Conservation (phyloP, 352 stramenopile genomes). For the Pythium dissotocum region DNA sequence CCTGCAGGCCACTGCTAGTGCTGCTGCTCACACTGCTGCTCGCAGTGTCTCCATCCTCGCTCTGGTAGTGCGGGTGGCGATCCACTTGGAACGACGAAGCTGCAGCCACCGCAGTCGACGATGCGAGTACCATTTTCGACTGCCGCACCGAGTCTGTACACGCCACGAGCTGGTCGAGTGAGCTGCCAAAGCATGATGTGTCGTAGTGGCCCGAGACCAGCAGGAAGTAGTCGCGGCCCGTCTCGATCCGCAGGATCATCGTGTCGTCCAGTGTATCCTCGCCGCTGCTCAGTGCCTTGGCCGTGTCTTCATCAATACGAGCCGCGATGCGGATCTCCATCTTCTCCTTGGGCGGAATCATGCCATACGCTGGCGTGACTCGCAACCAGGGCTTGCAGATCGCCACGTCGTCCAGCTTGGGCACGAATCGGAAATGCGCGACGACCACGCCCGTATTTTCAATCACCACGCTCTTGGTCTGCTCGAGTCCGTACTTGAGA, state of each 20-base stretch:
- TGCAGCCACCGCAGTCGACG: conserved; percentile 1
- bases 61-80: conserved; percentile 24
- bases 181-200: conserved; percentile 94
- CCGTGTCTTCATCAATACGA: conserved; percentile 88
- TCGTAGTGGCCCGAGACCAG: conserved; percentile 92
- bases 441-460: conserved; percentile 94
- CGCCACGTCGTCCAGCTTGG: conserved; percentile 81
- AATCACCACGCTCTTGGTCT: conserved; percentile 65
- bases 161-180: conserved; percentile 93
- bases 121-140: conserved; percentile 27
- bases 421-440: conserved; percentile 94
- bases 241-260: conserved; percentile 96
- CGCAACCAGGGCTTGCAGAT: conserved; percentile 94
- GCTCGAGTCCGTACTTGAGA: conserved; percentile 64
- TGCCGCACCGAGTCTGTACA: conserved; percentile 88
- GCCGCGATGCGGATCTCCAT: conserved; percentile 92
- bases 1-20: conserved; percentile 17
- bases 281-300: conserved; percentile 88
- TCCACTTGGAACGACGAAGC: conserved; percentile 24
- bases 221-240: conserved; percentile 96
- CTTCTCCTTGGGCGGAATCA: conserved; percentile 81
- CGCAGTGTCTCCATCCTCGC: conserved; percentile 20
- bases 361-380: conserved; percentile 86
- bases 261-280: conserved; percentile 95
- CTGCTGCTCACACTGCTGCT: conserved; percentile 36